Base-by-base conservation (phyloP, 495 filamentous ascomycete genomes). In the Thozetella sp. region DNA sequence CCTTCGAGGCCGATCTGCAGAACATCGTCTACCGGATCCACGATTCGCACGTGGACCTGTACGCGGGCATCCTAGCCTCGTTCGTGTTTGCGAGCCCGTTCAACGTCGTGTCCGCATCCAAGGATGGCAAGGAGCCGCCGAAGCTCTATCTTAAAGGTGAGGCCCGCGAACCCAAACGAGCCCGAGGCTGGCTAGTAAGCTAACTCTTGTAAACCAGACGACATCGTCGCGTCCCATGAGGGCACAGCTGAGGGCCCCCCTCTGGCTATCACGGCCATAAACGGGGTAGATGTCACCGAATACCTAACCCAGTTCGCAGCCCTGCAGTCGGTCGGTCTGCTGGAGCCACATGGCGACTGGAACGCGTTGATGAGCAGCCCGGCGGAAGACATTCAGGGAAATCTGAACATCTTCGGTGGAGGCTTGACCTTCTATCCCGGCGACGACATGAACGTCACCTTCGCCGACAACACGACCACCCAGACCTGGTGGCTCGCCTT, bases 341-440 rank as follows among this genome's bases (percentile, higher is more conserved):
- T 83, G 1, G 80, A 85, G 40, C 68, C 73, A 0, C 70, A 85
- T 58, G 74, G 77, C 1, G 82, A 84, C 53, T 85, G 74, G 72
- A 85, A 85, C 60, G 53, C 76, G n/a, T 60, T 85, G 46, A 76
- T 85, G 70, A 60, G 61, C 3, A 79, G 63, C 59, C 72, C 79
- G 15, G 74, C 73, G 15, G 64, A 63, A 46, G 73, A 80, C 60
- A 73, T 85, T 48, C 72, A 75, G 40, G 73, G 64, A 0, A 9
- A 54, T n/a, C 63, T 71, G 11, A 75, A 65, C 46, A 56, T 67
- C 13, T 82, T 72, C 51, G 63, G 65, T 22, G 76, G 75, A n/a
- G 67, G 57, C 4, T 64, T 70, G 0, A 72, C 70, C 2, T 82
- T 85, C 59, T 84, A 82, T 54, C 76, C 78, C 20, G 80, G 82